Percentiles rank a stretch among this genome's conserved stretches.
Conservation (phyloP, 1,284 basidiomycete species). For the Puccinia polysora region DNA sequence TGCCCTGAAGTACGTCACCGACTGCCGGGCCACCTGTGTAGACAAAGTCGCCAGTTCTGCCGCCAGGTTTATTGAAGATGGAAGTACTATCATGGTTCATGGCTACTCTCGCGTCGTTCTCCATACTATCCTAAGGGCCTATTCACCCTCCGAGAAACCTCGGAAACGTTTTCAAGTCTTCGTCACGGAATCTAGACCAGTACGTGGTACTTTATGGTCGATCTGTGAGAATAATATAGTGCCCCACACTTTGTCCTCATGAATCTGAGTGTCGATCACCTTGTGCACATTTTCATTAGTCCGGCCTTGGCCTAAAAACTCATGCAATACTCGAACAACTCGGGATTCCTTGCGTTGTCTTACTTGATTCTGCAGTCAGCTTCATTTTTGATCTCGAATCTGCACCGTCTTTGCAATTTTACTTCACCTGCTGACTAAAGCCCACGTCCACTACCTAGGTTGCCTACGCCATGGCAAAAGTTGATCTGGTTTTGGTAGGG, state of each 20-base stretch:
- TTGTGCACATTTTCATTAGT: slow-evolving; percentile 31
- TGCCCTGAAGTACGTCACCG: slow-evolving; percentile 66
- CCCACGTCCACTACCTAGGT: not conserved
- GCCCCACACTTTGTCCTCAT: not conserved
- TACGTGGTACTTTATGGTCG: slow-evolving; percentile 58
- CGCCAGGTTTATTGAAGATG: slow-evolving; percentile 29
- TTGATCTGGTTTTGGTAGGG: slow-evolving; percentile 90
- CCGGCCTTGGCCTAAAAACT: slow-evolving; percentile 67
- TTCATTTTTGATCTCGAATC: no score
- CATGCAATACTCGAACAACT: slow-evolving; percentile 72
- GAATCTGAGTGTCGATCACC: not conserved
- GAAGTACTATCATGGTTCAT: slow-evolving; percentile 78
- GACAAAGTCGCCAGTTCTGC: slow-evolving; percentile 3
- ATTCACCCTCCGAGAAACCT: slow-evolving; percentile 63
- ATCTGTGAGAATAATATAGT: no score
- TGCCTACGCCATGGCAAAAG: slow-evolving; percentile 91
- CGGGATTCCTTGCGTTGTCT: slow-evolving; percentile 88
- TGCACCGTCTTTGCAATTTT: no score
- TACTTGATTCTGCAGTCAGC: slow-evolving; percentile 83
- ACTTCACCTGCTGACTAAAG: not conserved
- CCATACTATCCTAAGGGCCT: slow-evolving; percentile 71
- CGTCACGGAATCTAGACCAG: slow-evolving; percentile 88
- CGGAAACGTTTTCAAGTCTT: slow-evolving; percentile 92
- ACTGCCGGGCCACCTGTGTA: slow-evolving; percentile 62
- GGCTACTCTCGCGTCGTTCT: slow-evolving; percentile 93